Conservation (phyloP, 2,329 filamentous ascomycete species). For the Ascochyta pisi region DNA sequence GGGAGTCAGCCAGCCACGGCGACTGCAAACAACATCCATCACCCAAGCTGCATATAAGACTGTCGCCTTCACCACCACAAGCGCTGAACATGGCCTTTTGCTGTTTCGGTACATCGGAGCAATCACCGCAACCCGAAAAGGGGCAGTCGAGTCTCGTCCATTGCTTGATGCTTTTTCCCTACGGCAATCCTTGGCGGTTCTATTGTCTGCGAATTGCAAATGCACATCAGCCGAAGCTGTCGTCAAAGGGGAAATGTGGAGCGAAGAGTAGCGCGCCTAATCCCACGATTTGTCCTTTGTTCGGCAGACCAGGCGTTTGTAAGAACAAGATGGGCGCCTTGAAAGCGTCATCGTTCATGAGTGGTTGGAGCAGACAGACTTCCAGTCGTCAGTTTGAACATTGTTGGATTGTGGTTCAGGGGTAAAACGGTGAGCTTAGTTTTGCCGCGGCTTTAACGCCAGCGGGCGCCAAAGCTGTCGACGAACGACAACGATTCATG, state of each 20-base stretch:
- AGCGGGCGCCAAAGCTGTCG: slow-evolving; percentile 10
- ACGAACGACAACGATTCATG: slow-evolving; percentile 12
- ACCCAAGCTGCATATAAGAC: neutral
- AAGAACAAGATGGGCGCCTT: neutral
- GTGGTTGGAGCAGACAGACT: neutral
- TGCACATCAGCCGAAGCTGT: slow-evolving; percentile 7
- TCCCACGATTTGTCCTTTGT: neutral
- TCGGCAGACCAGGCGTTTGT: neutral
- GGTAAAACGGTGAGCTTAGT: slow-evolving; percentile 11
- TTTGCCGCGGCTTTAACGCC: slow-evolving; percentile 6
- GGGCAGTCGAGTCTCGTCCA: slow-evolving; percentile 1
- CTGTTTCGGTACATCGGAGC: neutral
- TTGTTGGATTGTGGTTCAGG: slow-evolving; percentile 13
- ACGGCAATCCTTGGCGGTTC: slow-evolving; percentile 9
- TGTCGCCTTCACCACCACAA: neutral
- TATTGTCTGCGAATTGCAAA: slow-evolving; percentile 10
- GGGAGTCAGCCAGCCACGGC: slow-evolving; percentile 4
- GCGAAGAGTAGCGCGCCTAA: slow-evolving; percentile 16
- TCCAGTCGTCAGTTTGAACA: slow-evolving; percentile 2
- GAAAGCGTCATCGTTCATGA: slow-evolving; percentile 4
- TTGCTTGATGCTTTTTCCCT: slow-evolving; percentile 8
- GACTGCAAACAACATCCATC: neutral
- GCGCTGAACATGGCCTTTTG: neutral
- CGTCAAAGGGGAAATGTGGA: slow-evolving; percentile 16
- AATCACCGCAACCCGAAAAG: slow-evolving; percentile 7